Evolutionary conservation across 148 eudicot species (phyloP), one percentile per base, ranked within the genome.

Genomic region (Chenopodium berlandieri): DNA sequence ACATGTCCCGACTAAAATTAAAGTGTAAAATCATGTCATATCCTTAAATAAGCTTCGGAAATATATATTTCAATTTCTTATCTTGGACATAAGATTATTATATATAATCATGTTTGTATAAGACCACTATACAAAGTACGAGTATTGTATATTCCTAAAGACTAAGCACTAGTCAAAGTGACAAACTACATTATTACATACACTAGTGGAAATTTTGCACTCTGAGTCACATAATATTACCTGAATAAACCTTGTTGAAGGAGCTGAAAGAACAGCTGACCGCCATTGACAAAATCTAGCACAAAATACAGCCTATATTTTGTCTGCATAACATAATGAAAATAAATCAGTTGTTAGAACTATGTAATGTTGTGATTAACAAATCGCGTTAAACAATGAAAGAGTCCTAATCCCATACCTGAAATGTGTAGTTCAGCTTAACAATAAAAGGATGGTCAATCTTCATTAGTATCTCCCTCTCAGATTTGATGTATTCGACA

Each of bases 281-380:
- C 92, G 46, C 92, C 92, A 85, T 88, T 86, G 14, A 88, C 88
- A 70, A 88, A 90, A 79, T 88, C 90, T 27, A 88, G 84, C 85
- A 88, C 90, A 32, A 90, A 80, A 50, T 90, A 88, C 44, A 90
- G 77, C 83, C 88, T 83, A 74, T 89, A 90, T 73, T 88, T 88
- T 14, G 88, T 90, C 88, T 89, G 85, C 87, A 80, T 23, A 70
- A 23, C 3, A 44, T 12, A 54, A 27, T 4, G 16, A 9, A 73
- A 25, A 14, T 13, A 50, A 52, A 3, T 44, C 12, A 0, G 8
- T 69, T 34, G 48, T 52, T 75, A 81, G 2, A 64, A 31, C 22
- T 27, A 10, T 3, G 10, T 25, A 5, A 70, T 69, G 25, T 70
- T 20, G 14, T 12, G 20, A 44, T 13, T 30, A 23, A 48, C 16